phyloP scores from a whole-genome alignment of 805 yeast genomes.

The Lipomyces sp. region DNA sequence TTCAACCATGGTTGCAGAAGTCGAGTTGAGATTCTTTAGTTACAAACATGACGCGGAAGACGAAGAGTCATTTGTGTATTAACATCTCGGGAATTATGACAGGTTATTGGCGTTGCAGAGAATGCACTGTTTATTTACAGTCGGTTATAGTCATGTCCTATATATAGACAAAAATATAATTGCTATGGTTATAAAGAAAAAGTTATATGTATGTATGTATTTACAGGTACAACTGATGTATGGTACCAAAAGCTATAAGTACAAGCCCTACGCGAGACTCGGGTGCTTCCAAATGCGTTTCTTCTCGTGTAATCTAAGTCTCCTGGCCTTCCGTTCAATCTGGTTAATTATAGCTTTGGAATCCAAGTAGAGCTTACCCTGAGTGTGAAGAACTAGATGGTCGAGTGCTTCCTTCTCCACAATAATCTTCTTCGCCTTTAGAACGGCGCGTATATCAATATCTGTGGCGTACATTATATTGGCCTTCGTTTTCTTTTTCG shows the following conservation, averaged over 20 bases:
- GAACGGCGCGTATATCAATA: conserved; percentile 20
- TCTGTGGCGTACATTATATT: conserved; percentile 15
- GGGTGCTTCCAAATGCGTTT: neutral
- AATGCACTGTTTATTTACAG: too few species aligned
- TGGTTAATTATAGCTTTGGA: conserved; percentile 9
- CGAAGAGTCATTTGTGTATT: too few species aligned
- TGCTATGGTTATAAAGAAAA: neutral
- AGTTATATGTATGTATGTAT: conserved; percentile 1
- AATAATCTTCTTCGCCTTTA: conserved; percentile 23
- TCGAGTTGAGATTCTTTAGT: neutral
- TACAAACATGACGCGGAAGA: neutral
- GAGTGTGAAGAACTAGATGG: conserved; percentile 15
- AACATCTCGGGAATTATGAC: too few species aligned
- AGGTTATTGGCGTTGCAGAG: too few species aligned
- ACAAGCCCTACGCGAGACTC: too few species aligned
- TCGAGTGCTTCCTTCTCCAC: conserved; percentile 27
- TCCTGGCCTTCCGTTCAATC: conserved; percentile 11
- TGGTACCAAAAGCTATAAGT: too few species aligned
- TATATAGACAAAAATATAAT: neutral
- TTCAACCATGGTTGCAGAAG: conserved; percentile 9
- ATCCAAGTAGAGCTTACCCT: conserved; percentile 19
- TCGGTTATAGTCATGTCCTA: neutral
- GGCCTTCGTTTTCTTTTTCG: neutral
- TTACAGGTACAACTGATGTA: neutral
- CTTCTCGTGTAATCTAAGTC: conserved; percentile 4